phyloP scores from a whole-genome alignment of 192 early-diverging fungal species.

The Umbelopsis vinacea region DNA sequence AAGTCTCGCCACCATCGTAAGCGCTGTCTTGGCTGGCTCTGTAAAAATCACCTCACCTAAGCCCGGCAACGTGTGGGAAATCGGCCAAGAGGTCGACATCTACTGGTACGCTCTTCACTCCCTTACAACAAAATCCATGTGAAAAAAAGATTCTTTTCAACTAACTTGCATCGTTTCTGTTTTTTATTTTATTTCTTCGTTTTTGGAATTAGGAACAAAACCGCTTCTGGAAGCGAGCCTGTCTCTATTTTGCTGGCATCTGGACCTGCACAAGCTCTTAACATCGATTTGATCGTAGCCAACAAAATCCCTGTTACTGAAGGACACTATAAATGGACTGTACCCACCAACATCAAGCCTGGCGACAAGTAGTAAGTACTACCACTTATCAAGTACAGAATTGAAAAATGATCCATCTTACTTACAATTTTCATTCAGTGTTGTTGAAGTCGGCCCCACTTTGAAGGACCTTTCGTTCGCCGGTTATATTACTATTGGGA shows the following conservation, averaged over 20 bases:
- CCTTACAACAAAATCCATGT: neutral
- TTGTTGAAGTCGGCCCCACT: constrained; percentile 26
- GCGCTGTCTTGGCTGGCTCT: constrained; percentile 11
- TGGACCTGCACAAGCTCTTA: constrained; percentile 23
- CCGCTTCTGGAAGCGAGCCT: constrained; percentile 5
- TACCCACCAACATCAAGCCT: constrained; percentile 22
- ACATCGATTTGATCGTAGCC: constrained; percentile 27
- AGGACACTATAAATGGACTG: constrained; percentile 25
- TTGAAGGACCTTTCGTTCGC: constrained; percentile 24
- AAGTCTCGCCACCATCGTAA: constrained; percentile 12
- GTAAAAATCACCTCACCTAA: constrained; percentile 19
- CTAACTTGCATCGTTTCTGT: neutral
- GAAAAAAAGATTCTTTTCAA: neutral
- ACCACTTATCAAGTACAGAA: neutral
- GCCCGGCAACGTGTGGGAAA: constrained; percentile 18
- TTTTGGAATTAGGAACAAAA: neutral
- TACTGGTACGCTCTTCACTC: neutral
- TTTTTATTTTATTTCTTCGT: too few relatives aligned
- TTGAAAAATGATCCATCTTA: neutral
- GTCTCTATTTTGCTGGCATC: constrained; percentile 27
- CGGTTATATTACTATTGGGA: constrained; percentile 5
- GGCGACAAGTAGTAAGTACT: constrained; percentile 24
- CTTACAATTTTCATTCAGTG: neutral
- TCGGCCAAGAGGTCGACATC: constrained; percentile 21
- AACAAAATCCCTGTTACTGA: constrained; percentile 23